phyloP scores from a whole-genome alignment of 73 alveolate species.

The Breviolum minutum region DNA sequence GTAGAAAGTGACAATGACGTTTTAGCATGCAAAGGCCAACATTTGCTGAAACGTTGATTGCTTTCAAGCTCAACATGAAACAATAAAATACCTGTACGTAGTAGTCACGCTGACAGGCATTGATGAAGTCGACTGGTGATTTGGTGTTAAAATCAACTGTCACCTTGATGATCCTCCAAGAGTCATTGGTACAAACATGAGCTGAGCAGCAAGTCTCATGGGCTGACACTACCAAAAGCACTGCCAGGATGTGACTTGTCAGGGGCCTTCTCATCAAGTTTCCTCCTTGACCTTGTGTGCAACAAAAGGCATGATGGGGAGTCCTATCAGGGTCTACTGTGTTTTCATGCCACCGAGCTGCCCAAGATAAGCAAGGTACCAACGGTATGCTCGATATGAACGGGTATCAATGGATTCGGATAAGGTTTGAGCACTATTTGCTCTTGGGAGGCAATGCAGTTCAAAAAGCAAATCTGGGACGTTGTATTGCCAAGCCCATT shows the following conservation, averaged over 20 bases:
- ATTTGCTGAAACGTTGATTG: no score
- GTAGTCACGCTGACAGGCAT: no score
- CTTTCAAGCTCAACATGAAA: no score
- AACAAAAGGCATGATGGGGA: neutral
- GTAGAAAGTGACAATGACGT: no score
- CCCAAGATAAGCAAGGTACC: neutral
- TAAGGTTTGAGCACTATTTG: constrained; percentile 3
- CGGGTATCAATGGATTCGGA: neutral
- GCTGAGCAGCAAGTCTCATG: constrained; percentile 9
- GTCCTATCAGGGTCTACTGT: neutral
- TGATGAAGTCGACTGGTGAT: no score
- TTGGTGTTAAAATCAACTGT: no score
- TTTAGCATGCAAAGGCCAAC: no score
- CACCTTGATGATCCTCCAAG: neutral
- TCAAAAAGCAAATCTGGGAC: no score
- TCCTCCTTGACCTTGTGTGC: neutral
- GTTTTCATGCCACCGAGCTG: no score
- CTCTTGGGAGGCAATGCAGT: no score
- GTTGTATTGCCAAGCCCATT: no score
- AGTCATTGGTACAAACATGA: neutral
- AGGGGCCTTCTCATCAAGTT: neutral
- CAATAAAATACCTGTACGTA: no score
- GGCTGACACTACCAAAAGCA: neutral
- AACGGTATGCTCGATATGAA: neutral
- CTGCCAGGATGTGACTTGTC: neutral